Conservation (phyloP, 306 rosid genomes). For the Fagus sylvatica region DNA sequence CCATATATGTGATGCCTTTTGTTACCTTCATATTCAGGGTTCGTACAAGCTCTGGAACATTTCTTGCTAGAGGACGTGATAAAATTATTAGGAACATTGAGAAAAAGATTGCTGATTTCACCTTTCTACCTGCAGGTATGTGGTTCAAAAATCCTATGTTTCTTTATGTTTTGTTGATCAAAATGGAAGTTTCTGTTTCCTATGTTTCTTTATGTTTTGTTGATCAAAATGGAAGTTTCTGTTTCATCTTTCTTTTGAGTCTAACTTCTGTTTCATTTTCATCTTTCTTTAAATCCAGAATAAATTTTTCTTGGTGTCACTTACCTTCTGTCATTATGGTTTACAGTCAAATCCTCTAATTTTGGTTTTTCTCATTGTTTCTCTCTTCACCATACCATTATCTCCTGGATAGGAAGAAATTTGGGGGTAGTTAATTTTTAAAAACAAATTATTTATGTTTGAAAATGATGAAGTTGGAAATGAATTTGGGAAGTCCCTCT, state of each 20-base stretch:
- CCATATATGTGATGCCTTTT: neutral
- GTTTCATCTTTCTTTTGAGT: neutral
- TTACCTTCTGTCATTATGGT: neutral
- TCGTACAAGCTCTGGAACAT: conserved; percentile 96
- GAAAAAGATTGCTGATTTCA: conserved; percentile 80
- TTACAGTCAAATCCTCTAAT: neutral
- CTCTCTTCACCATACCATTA: neutral
- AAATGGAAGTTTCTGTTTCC: conserved; percentile 1
- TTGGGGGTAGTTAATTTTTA: neutral
- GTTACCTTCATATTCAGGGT: conserved; percentile 48
- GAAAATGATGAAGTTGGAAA: conserved; percentile 2
- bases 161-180: conserved; percentile 20
- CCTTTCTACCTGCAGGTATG: conserved; percentile 85
- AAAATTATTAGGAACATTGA: conserved; percentile 76
- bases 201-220: conserved; percentile 24
- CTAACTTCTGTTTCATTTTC: neutral
- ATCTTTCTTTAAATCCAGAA: neutral
- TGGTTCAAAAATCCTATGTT: conserved; percentile 22
- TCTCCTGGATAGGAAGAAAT: neutral
- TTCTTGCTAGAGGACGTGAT: conserved; percentile 88
- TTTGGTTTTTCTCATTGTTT: neutral
- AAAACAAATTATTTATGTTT: neutral
- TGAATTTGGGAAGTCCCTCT: neutral
- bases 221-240: conserved; percentile 1
- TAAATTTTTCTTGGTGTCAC: neutral